These are phyloP conservation scores for Mycena leptocephala DNA, from an alignment of 768 basidiomycete genomes.

Conservation along the genomic window DNA sequence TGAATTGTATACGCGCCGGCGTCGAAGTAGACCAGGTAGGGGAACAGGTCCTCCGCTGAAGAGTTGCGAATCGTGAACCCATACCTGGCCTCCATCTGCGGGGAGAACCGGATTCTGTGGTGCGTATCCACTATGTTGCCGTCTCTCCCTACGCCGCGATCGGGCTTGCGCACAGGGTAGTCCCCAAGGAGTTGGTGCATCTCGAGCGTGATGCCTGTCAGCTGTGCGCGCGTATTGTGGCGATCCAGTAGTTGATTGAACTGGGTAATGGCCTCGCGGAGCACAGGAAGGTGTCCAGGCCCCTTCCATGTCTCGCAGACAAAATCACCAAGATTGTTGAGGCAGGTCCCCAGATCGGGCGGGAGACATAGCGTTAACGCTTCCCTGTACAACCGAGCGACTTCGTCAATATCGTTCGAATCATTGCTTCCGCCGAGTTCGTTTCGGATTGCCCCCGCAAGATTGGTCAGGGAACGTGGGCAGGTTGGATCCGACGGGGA, in stretches of 20 bases:
- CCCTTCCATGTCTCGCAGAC: background rate
- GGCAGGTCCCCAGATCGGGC: background rate
- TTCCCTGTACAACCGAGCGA: background rate
- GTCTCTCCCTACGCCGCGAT: background rate
- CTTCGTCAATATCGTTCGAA: background rate
- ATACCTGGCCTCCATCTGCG: background rate
- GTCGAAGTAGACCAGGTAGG: conserved; percentile 17
- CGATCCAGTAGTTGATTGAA: background rate
- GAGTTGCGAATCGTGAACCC: conserved; percentile 8
- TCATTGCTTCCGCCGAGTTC: too few species aligned
- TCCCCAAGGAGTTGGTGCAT: background rate
- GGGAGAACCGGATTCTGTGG: background rate
- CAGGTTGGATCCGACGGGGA: background rate
- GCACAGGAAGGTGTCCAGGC: too few species aligned
- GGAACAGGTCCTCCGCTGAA: background rate
- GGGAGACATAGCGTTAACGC: background rate
- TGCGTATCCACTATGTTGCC: background rate
- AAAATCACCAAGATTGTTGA: background rate
- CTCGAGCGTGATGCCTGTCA: conserved; percentile 4
- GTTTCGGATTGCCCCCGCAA: background rate
- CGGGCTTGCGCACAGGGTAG: background rate
- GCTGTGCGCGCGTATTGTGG: background rate
- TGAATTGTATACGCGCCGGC: background rate
- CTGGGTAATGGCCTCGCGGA: background rate
- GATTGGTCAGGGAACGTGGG: background rate